Conservation (phyloP, 306 rosid genomes). For the Fragaria vesca region DNA sequence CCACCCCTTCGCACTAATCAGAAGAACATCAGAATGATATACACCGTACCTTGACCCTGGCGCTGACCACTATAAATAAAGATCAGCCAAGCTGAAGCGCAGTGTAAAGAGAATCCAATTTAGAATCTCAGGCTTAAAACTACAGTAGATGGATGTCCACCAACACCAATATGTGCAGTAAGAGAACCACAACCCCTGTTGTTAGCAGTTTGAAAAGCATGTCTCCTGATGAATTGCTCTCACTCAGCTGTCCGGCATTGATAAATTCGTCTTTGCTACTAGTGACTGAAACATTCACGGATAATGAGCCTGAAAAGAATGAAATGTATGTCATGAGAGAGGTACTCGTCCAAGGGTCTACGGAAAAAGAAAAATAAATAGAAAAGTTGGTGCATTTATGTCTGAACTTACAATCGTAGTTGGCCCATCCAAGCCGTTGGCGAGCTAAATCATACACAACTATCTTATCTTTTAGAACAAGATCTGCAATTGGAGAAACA, state of each 20-base stretch:
- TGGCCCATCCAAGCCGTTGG: constrained; percentile 81
- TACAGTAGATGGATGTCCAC: constrained; percentile 42
- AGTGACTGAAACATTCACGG: constrained; percentile 83
- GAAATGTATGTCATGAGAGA: background rate
- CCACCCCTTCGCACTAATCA: constrained; percentile 18
- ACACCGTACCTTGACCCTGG: constrained; percentile 19
- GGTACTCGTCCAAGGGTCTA: background rate
- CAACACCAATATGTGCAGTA: constrained; percentile 41
- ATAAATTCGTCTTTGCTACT: constrained; percentile 71
- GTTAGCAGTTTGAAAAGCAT: constrained; percentile 47
- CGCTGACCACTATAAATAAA: constrained; percentile 40
- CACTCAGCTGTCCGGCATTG: constrained; percentile 53
- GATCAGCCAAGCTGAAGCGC: constrained; percentile 33
- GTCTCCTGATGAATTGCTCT: constrained; percentile 43
- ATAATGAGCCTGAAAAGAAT: constrained; percentile 60
- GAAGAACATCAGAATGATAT: constrained; percentile 29
- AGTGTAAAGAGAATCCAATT: constrained; percentile 33
- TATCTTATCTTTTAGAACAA: constrained; percentile 83
- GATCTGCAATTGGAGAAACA: constrained; percentile 51
- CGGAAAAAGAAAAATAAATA: background rate
- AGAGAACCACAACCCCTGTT: constrained; percentile 37
- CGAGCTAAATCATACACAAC: constrained; percentile 76
- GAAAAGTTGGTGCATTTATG: background rate
- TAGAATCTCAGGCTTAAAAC: constrained; percentile 29
- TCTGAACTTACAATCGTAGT: constrained; percentile 74